Conservation (phyloP, 441 rosid species). For the Eutrema salsugineum region DNA sequence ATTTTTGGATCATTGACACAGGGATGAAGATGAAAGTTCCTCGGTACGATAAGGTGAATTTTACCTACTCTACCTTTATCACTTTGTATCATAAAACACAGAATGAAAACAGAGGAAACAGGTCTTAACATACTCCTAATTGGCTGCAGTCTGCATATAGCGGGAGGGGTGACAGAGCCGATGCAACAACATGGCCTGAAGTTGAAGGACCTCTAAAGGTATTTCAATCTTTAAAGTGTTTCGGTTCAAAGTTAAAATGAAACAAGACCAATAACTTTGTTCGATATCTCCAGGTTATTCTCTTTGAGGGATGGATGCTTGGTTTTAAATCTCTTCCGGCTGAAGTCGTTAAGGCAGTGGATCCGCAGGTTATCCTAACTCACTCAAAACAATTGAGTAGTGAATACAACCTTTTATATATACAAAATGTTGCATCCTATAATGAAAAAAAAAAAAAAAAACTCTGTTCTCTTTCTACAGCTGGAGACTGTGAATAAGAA, state of each 20-base stretch:
- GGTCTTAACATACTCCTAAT: background rate
- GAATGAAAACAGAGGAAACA: background rate
- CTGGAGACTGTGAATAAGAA: conserved; percentile 76
- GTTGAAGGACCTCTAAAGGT: conserved; percentile 88
- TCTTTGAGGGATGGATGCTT: conserved; percentile 99
- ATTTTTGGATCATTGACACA: conserved; percentile 41
- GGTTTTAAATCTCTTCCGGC: conserved; percentile 78
- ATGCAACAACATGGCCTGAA: conserved; percentile 83
- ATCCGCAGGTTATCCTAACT: conserved; percentile 65
- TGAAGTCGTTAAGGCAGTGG: conserved; percentile 66
- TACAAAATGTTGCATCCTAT: background rate
- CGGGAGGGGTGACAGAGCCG: conserved; percentile 93
- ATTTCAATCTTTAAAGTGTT: conserved; percentile 21
- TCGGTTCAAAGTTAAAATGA: background rate
- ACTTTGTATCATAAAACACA: background rate
- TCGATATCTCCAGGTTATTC: conserved; percentile 47
- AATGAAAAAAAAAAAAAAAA: too few species aligned
- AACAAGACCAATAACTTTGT: background rate
- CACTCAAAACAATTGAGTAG: background rate
- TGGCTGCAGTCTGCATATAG: conserved; percentile 75
- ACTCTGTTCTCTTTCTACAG: conserved; percentile 34
- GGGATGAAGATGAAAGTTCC: conserved; percentile 94
- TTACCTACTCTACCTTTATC: conserved; percentile 3
- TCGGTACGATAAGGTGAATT: conserved; percentile 73
- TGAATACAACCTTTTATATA: background rate